A percentile compares a stretch with the other conserved stretches of the same genome.
Evolutionary conservation across 208 protist genomes (phyloP).

Genomic region (Trypanosomatidae sp.): DNA sequence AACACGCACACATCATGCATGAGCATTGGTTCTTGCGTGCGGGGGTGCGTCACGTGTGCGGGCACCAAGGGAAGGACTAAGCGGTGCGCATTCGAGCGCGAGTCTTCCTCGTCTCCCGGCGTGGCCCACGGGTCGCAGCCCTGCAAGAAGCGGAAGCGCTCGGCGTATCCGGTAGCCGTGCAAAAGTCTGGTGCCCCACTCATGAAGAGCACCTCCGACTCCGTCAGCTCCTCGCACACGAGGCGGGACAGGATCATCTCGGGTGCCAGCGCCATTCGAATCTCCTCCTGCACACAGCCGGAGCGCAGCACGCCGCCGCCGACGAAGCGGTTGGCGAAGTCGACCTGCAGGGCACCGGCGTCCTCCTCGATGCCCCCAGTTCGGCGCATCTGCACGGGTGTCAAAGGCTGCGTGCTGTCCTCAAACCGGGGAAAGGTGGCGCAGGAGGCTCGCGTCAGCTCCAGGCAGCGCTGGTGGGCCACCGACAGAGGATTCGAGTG

Average conservation of each 20-base stretch:
- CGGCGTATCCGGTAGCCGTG: constrained; percentile 65
- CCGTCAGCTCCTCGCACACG: constrained; percentile 57
- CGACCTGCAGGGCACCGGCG: constrained; percentile 55
- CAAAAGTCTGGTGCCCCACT: constrained; percentile 56
- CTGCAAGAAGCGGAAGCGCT: constrained; percentile 46
- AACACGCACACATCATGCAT: constrained; percentile 50
- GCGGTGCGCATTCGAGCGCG: neutral
- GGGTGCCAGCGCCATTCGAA: constrained; percentile 75
- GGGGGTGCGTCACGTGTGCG: neutral
- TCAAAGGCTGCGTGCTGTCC: constrained; percentile 25
- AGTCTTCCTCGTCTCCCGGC: neutral
- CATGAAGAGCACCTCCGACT: constrained; percentile 72
- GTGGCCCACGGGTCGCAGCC: constrained; percentile 4
- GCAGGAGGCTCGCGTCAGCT: constrained; percentile 29
- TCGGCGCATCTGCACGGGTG: constrained; percentile 10
- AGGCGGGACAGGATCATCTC: constrained; percentile 78
- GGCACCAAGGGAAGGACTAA: neutral
- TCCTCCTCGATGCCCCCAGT: constrained; percentile 65
- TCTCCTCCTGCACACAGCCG: constrained; percentile 91
- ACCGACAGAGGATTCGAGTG: constrained; percentile 7
- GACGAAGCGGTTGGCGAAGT: constrained; percentile 88
- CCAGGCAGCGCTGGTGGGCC: constrained; percentile 22
- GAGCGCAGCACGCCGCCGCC: constrained; percentile 84
- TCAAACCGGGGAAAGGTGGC: constrained; percentile 41
- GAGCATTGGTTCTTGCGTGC: constrained; percentile 8